phyloP scores from a whole-genome alignment of 2,329 filamentous ascomycete species.

The Didymella lethalis region DNA sequence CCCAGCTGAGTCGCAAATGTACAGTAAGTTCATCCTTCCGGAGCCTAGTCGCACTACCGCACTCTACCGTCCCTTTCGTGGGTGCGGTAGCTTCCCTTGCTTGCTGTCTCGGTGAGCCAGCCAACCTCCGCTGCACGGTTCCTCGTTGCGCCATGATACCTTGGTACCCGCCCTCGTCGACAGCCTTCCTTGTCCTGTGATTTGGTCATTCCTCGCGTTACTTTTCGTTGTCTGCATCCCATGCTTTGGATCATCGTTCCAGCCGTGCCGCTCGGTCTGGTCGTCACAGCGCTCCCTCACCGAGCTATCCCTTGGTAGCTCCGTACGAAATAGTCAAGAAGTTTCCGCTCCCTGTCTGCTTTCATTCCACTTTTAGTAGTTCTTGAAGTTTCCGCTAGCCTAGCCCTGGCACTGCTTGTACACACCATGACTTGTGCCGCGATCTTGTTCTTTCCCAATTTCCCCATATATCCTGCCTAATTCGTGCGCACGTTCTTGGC shows the following conservation, averaged over 20 bases:
- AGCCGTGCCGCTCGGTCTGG: conserved; percentile 50
- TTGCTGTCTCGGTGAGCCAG: conserved; percentile 36
- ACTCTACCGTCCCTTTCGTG: conserved; percentile 40
- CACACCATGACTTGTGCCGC: conserved; percentile 44
- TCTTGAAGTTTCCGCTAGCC: conserved; percentile 40
- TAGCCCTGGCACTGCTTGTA: conserved; percentile 41
- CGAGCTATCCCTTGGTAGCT: conserved; percentile 45
- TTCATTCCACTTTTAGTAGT: conserved; percentile 43
- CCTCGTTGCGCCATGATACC: conserved; percentile 54
- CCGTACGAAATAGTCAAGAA: conserved; percentile 40
- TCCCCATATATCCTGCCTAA: conserved; percentile 46
- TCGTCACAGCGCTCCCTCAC: conserved; percentile 49
- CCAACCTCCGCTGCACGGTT: conserved; percentile 49
- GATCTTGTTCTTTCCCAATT: conserved; percentile 37
- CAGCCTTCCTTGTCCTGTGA: conserved; percentile 41
- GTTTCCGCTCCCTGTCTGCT: conserved; percentile 46
- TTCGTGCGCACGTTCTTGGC: conserved; percentile 50
- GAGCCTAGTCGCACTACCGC: conserved; percentile 43
- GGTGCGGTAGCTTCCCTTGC: conserved; percentile 36
- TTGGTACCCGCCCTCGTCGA: conserved; percentile 46
- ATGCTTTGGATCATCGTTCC: conserved; percentile 48
- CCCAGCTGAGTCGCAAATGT: conserved; percentile 48
- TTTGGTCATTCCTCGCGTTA: conserved; percentile 45
- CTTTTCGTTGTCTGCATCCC: conserved; percentile 47
- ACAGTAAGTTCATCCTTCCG: conserved; percentile 29